phyloP scores from a whole-genome alignment of 108 stramenopile genomes.

The Cyclostephanos tholiformis region DNA sequence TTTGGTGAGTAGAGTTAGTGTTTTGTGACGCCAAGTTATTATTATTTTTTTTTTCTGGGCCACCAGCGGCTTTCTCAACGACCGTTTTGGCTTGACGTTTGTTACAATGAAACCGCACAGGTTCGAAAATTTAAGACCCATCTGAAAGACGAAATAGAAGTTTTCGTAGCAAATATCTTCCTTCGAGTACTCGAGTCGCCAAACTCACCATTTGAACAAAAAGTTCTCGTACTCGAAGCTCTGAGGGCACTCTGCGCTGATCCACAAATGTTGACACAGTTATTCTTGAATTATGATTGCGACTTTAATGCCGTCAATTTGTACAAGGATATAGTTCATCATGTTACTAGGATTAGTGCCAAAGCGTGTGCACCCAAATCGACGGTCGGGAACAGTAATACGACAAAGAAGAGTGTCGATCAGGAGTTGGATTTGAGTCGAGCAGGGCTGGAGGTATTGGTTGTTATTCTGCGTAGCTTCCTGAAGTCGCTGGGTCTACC shows the following conservation, averaged over 20 bases:
- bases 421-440: conserved; percentile 75
- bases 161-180: conserved; percentile 97
- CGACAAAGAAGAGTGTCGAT: conserved; percentile 62
- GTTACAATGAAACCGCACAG: conserved; percentile 11
- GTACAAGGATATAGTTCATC: conserved; percentile 92
- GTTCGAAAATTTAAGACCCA: conserved; percentile 90
- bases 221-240: conserved; percentile 93
- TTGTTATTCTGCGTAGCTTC: conserved; percentile 72
- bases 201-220: conserved; percentile 95
- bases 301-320: conserved; percentile 93
- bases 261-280: conserved; percentile 84
- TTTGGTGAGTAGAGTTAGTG: conserved; percentile 58
- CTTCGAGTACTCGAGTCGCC: conserved; percentile 92
- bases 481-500: conserved; percentile 69
- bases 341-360: conserved; percentile 80
- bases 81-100: too few relatives aligned
- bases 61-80: too few relatives aligned
- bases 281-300: conserved; percentile 99
- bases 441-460: conserved; percentile 78
- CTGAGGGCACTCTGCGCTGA: conserved; percentile 88
- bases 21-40: background rate
- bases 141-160: conserved; percentile 94
- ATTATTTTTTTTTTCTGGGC: background rate
- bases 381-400: background rate
- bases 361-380: conserved; percentile 38